A percentile compares a stretch with the other conserved stretches of the same genome.
Evolutionary conservation across 495 filamentous ascomycete genomes (phyloP).

Genomic region (Massariosphaeria phaeospora): DNA sequence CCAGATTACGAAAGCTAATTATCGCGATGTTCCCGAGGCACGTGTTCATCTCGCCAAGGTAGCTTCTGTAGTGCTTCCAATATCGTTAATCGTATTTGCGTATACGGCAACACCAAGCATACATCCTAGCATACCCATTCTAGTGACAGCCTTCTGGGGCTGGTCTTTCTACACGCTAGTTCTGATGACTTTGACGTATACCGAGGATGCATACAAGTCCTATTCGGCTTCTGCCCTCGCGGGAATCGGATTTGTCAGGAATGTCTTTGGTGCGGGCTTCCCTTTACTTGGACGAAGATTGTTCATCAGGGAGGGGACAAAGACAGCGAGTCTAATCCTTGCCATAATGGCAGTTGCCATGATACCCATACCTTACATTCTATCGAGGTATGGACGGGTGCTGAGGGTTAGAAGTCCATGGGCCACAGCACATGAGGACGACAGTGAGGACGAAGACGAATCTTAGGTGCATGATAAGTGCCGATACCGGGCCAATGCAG

Average conservation of each 20-base stretch:
- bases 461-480: no score
- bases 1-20: conserved; percentile 14
- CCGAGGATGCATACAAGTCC: conserved; percentile 52
- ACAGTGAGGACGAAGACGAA: background rate
- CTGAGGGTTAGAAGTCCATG: conserved; percentile 1
- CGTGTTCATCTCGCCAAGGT: conserved; percentile 35
- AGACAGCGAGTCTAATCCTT: background rate
- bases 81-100: conserved; percentile 36
- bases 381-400: background rate
- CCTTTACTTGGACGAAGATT: conserved; percentile 34
- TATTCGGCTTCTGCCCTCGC: conserved; percentile 48
- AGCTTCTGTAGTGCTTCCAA: conserved; percentile 32
- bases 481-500: no score
- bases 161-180: conserved; percentile 41
- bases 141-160: conserved; percentile 36
- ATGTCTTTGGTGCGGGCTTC: conserved; percentile 43
- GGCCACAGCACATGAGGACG: background rate
- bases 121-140: conserved; percentile 31
- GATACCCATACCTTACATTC: background rate
- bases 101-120: conserved; percentile 34
- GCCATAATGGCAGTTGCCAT: background rate
- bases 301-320: conserved; percentile 4
- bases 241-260: conserved; percentile 47
- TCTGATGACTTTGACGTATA: conserved; percentile 60
- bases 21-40: conserved; percentile 33